Base-by-base conservation (phyloP, 2,329 filamentous ascomycete species). In the Coniochaeta sp. region DNA sequence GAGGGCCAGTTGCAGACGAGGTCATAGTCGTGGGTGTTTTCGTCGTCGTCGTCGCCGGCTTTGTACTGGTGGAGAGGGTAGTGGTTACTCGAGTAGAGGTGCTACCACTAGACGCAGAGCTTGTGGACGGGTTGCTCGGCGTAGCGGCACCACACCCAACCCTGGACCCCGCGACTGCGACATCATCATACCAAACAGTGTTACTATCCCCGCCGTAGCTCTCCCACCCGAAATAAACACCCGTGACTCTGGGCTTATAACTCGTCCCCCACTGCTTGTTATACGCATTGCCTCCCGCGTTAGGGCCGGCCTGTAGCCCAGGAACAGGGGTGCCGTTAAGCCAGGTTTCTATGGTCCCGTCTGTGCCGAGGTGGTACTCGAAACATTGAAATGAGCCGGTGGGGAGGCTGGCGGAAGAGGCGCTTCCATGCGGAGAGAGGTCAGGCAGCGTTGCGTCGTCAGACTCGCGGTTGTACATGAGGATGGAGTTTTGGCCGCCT, bases 171-270 rank as follows among this genome's bases (percentile, higher is more conserved):
- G 67, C 66, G 47, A 83, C 63, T 6, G 65, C 71, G 56, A 83
- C 72, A 58, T 84, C 80, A 57, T 84, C 81, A 55, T 82, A 83
- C 79, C 79, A 83, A 58, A 83, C 76, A 1, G 81, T 84, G 63
- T 83, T 83, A 2, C 69, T 65, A 54, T 80, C 79, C 1, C 78
- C 78, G 9, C 79, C 77, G 57, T 84, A 84, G 4, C 74, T 78
- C 70, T 84, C 81, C 80, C 81, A 83, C 0, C 81, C 81, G 55
- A 83, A 83, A 65, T 83, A 81, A 26, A 83, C 67, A 7, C 62
- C 78, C 0, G 75, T 75, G 51, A 81, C 67, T 60, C 76, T 76
- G 4, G 80, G 79, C 61, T 71, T 77, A 52, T 71, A 61, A 28
- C 55, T 63, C 60, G 73, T 74, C 48, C 74, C 70, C 81, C 81